A percentile compares a stretch with the other conserved stretches of the same genome.
Evolutionary conservation across 768 basidiomycete genomes (phyloP).

Genomic region (Melanogaster broomeanus): DNA sequence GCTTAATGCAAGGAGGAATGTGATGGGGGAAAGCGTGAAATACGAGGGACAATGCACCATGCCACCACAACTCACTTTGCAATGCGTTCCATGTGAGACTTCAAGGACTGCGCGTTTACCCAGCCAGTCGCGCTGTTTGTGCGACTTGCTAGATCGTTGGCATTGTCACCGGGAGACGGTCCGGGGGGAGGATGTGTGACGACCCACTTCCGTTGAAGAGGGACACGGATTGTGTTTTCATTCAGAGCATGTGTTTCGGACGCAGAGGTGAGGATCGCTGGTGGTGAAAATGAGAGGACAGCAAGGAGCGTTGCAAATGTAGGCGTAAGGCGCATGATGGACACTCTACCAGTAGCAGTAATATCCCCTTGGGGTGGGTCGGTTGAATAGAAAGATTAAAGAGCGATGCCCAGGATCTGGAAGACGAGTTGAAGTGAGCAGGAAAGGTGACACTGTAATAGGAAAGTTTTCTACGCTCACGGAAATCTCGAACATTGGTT

Average conservation of each 20-base stretch:
- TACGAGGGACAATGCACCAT: background rate
- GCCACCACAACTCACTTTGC: slow-evolving; percentile 16
- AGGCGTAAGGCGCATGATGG: slow-evolving; percentile 19
- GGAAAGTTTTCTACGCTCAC: background rate
- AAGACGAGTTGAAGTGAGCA: background rate
- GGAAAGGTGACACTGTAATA: background rate
- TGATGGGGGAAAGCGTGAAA: background rate
- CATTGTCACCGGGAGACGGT: background rate
- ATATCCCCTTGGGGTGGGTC: no score
- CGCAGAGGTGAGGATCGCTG: background rate
- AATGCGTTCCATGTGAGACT: slow-evolving; percentile 13
- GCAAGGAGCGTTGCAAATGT: slow-evolving; percentile 12
- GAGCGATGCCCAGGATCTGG: background rate
- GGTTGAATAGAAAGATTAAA: background rate
- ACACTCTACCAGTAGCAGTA: background rate
- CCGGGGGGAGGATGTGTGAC: slow-evolving; percentile 3
- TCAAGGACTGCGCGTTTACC: slow-evolving; percentile 13
- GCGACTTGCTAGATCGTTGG: background rate
- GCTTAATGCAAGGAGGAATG: background rate
- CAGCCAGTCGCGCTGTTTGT: background rate
- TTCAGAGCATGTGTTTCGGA: background rate
- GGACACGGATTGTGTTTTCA: slow-evolving; percentile 15
- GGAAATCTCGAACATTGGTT: background rate
- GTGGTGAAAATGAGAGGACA: slow-evolving; percentile 16
- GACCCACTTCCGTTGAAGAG: slow-evolving; percentile 23